These are phyloP conservation scores for Nicotiana tomentosiformis DNA, from an alignment of 257 asterid species.

Conservation along the genomic window DNA sequence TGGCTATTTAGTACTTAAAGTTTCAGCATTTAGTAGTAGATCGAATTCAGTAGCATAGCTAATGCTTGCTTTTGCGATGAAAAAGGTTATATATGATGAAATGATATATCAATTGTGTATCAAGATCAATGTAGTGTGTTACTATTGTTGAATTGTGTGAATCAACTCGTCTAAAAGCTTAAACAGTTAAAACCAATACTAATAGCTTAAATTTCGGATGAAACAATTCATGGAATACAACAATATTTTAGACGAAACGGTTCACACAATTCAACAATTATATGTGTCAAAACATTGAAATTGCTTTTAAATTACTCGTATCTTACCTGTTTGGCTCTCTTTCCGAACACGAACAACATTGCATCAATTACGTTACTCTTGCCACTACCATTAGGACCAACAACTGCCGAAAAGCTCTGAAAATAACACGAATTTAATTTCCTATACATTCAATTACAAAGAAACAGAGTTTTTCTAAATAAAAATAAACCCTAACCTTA, in stretches of 20 bases:
- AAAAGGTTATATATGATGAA: no score
- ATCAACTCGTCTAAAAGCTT: no score
- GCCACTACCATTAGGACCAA: constrained; percentile 99
- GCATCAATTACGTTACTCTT: constrained; percentile 99
- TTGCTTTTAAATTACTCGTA: not conserved
- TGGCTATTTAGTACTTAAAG: not conserved
- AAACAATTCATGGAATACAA: not conserved
- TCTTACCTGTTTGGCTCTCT: constrained; percentile 89
- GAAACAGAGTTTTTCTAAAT: not conserved
- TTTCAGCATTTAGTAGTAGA: not conserved
- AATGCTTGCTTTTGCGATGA: not conserved
- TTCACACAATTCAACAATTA: not conserved
- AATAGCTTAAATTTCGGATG: not conserved
- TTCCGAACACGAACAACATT: constrained; percentile 94
- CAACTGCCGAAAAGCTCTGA: constrained; percentile 97
- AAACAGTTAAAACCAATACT: not conserved
- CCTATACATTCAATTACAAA: not conserved
- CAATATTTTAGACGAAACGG: not conserved
- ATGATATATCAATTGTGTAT: no score
- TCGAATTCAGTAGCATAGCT: not conserved
- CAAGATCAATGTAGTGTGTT: no score
- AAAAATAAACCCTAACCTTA: constrained; percentile 61
- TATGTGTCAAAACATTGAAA: not conserved
- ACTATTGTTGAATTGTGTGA: no score
- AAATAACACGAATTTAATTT: not conserved